Base-by-base conservation (phyloP, 495 filamentous ascomycete genomes). In the Margaritispora aquatica region DNA sequence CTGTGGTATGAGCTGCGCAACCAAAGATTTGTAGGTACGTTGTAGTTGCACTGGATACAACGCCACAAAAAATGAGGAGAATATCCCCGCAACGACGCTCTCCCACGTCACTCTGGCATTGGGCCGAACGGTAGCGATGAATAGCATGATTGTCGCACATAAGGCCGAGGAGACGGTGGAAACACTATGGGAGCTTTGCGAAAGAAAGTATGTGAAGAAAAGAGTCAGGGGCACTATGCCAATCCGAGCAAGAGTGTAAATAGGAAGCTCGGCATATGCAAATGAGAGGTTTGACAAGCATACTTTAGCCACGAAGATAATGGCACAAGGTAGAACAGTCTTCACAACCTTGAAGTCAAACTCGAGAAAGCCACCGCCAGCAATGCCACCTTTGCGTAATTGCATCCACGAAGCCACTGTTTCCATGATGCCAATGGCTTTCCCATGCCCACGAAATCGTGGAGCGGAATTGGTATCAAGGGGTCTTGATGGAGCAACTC, bases 221-320 rank as follows among this genome's bases (percentile, higher is more conserved):
- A 82, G 68, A 29, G 72, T 62, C 19, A 78, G 55, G 10, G 78
- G 75, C 20, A 77, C 68, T 23, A 77, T 71, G 22, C 67, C 73
- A 36, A 81, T 75, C 5, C 77, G 75, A 29, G 76, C 70, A 29
- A 78, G 63, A 11, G 74, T 69, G 65, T 81, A 82, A 50, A 80
- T 73, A 23, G 74, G 70, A 2, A 77, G 66, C 44, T 73, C 68
- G n/a, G 77, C 72, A 50, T 79, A 80, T 36, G 77, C 74, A 62
- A 75, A 80, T 13, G 75, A 75, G 26, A 81, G 59, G 63, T 80
- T 82, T 51, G 74, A 78, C 27, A 81, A 67, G 19, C 76, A 63
- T 17, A 80, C 66, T 61, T 78, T 80, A 13, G 69, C 71, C 38
- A 77, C 68, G 56, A 75, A 80, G 5, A 79, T 66, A 11, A 76